A percentile compares a stretch with the other conserved stretches of the same genome.
Evolutionary conservation across 345 rosid genomes (phyloP).

Genomic region (Syzygium jambos): DNA sequence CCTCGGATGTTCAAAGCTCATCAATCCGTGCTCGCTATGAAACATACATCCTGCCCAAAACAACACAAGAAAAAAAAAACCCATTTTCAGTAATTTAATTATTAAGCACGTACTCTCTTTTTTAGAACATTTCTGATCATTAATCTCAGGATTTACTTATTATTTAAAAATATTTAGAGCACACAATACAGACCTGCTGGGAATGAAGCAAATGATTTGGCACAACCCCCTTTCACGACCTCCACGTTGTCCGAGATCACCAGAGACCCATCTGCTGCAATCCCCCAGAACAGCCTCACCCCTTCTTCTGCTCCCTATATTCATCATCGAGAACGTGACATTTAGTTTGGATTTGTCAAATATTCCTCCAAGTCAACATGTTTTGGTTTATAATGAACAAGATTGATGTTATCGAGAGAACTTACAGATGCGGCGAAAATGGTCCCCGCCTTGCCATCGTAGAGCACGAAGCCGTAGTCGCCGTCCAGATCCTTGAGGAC

Average conservation of each 20-base stretch:
- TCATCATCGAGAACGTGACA: background rate
- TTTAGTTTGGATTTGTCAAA: too few relatives aligned
- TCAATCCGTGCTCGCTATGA: slow-evolving; percentile 48
- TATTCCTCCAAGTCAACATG: too few relatives aligned
- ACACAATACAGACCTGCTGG: slow-evolving; percentile 24
- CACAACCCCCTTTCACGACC: slow-evolving; percentile 51
- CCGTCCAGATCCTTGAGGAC: slow-evolving; percentile 69
- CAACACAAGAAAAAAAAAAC: accelerated
- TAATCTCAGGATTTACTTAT: too few relatives aligned
- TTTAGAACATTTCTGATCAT: too few relatives aligned
- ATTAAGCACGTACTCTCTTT: background rate
- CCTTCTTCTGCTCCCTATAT: slow-evolving; percentile 42
- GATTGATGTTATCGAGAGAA: background rate
- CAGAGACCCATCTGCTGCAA: slow-evolving; percentile 51
- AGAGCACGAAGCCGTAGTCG: slow-evolving; percentile 46
- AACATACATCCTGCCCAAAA: slow-evolving; percentile 58
- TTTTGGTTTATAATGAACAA: background rate
- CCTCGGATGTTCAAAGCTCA: slow-evolving; percentile 59
- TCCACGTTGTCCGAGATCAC: slow-evolving; percentile 46
- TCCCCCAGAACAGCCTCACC: slow-evolving; percentile 49
- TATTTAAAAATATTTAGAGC: too few relatives aligned
- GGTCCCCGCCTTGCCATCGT: slow-evolving; percentile 37
- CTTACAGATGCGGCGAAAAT: slow-evolving; percentile 51
- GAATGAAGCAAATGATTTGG: slow-evolving; percentile 60
- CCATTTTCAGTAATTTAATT: too few relatives aligned